phyloP scores from a whole-genome alignment of 2,329 filamentous ascomycete genomes.

The Trichoderma pleuroti region DNA sequence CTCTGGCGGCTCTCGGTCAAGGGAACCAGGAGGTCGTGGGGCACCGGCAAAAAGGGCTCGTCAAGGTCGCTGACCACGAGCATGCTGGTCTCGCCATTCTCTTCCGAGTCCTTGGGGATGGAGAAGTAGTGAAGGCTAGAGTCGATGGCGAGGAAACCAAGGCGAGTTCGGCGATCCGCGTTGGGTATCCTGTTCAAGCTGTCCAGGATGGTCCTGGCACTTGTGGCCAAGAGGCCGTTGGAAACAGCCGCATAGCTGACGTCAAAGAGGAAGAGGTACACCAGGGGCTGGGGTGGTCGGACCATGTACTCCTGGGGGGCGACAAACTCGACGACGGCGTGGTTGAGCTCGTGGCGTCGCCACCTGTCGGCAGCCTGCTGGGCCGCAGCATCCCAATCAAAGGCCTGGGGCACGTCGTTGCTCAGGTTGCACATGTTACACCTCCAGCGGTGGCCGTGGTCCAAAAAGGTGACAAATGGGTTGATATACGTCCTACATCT shows the following conservation, averaged over 20 bases:
- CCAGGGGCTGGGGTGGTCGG: constrained; percentile 87
- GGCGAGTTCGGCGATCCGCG: constrained; percentile 82
- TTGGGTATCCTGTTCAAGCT: constrained; percentile 98
- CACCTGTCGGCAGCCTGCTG: constrained; percentile 91
- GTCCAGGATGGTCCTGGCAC: constrained; percentile 88
- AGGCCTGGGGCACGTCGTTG: constrained; percentile 98
- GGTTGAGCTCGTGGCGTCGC: constrained; percentile 88
- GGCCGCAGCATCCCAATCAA: constrained; percentile 92
- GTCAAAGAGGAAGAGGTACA: constrained; percentile 93
- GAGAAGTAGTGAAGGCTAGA: constrained; percentile 95
- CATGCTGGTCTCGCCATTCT: constrained; percentile 83
- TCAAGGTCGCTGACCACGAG: constrained; percentile 92
- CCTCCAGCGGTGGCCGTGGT: constrained; percentile 95
- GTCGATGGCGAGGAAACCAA: constrained; percentile 95
- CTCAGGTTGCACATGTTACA: constrained; percentile 99
- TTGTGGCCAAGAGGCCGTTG: constrained; percentile 86
- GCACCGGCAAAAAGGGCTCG: constrained; percentile 93
- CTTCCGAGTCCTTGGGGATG: constrained; percentile 82
- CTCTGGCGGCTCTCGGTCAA: constrained; percentile 84
- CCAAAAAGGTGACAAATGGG: constrained; percentile 91
- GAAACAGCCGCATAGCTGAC: constrained; percentile 89
- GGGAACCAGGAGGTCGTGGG: constrained; percentile 85
- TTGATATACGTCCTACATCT: constrained; percentile 98
- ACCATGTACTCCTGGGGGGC: constrained; percentile 99
- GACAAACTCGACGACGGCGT: constrained; percentile 95